These are phyloP conservation scores for Stenocarpella maydis DNA, from an alignment of 2,329 filamentous ascomycete genomes.

Conservation along the genomic window DNA sequence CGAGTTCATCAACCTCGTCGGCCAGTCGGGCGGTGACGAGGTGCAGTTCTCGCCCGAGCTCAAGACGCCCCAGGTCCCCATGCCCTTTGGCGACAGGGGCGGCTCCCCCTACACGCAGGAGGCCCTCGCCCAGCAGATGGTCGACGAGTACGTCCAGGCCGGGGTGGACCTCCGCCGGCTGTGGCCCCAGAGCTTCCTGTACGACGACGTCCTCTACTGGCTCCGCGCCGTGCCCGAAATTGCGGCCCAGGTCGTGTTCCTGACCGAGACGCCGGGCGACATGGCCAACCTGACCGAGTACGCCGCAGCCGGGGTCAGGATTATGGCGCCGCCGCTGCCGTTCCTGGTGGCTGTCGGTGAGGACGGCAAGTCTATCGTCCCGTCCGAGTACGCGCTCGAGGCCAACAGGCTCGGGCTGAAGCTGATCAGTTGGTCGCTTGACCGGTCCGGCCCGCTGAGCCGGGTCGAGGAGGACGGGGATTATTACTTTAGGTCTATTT, in stretches of 20 bases:
- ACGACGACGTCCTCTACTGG: constrained; percentile 73
- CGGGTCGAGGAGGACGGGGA: constrained; percentile 40
- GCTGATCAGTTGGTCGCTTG: constrained; percentile 74
- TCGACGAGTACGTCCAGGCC: constrained; percentile 65
- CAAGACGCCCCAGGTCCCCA: constrained; percentile 73
- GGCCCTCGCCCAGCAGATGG: constrained; percentile 70
- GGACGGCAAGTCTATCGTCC: constrained; percentile 61
- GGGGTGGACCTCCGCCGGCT: constrained; percentile 63
- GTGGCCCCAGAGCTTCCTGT: constrained; percentile 72
- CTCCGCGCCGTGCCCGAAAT: constrained; percentile 67
- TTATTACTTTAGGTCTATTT: constrained; percentile 66
- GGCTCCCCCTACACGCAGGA: constrained; percentile 69
- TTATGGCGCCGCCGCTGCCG: constrained; percentile 69
- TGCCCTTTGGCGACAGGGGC: constrained; percentile 63
- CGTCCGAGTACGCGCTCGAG: constrained; percentile 67
- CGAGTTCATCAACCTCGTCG: constrained; percentile 68
- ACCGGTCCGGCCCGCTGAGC: constrained; percentile 68
- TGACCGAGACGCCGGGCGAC: constrained; percentile 67
- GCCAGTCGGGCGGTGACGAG: constrained; percentile 55
- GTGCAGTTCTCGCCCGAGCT: constrained; percentile 73
- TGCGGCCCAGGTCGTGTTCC: constrained; percentile 68
- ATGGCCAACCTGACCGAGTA: constrained; percentile 65
- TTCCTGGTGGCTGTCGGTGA: constrained; percentile 64
- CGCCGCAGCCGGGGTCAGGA: constrained; percentile 64
- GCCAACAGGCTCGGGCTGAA: constrained; percentile 69